Base-by-base conservation (phyloP, 129 eudicot genomes). In the Pittosporum tobira region DNA sequence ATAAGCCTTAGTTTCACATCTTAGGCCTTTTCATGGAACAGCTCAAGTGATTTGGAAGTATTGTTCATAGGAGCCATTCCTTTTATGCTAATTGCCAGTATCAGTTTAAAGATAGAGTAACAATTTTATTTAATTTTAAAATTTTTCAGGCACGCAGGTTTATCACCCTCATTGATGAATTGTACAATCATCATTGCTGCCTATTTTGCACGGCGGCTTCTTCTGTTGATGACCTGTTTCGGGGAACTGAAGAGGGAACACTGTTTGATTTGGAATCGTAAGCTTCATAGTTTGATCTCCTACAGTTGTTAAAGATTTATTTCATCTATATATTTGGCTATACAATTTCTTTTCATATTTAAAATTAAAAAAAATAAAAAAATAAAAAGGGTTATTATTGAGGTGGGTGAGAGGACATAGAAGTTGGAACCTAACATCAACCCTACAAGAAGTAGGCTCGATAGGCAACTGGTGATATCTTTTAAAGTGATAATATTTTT, bases 171-270 rank as follows among this genome's bases (percentile, higher is more conserved):
- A 23, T 91, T 44, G 99, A 91, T 81, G 99, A 91, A 70, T 46
- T 91, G 66, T 91, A 87, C 94, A 91, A 91, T 71, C 83, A 77
- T 67, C 99, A 91, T 62, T 91, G 99, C 66, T 71, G 85, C 69
- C 79, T 91, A 59, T 83, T 68, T 48, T 83, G 94, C 64, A 74
- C 88, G 31, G 99, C 99, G 34, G 85, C 88, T 63, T 61, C 85
- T 78, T 84, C 96, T 7, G 77, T 91, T 43, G 96, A 87, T 48
- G 91, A 91, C 46, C 76, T 91, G 26, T 91, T 91, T 74, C 94
- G 87, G 59, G 99, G 99, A 72, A 91, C 96, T 4, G 85, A 83
- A 75, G 99, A 91, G 61, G 99, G 99, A 64, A 81, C 88, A 11
- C 84, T 91, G 49, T 91, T 87, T 64, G 99, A 91, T 84, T 72